phyloP scores from a whole-genome alignment of 331 rosid genomes.

The Acacia pycnantha region DNA sequence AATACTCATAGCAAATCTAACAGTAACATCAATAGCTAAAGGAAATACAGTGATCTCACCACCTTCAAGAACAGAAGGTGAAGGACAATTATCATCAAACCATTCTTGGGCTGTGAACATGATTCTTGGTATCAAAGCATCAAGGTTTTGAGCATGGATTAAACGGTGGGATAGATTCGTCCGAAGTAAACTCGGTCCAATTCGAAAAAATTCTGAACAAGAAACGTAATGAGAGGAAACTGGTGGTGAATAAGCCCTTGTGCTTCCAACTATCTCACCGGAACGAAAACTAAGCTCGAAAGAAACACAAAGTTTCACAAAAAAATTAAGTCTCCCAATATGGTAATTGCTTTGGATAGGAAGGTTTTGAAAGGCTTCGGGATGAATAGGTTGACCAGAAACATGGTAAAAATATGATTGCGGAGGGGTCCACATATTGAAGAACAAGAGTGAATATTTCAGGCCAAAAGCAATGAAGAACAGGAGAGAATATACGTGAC shows the following conservation, averaged over 20 bases:
- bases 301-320: neutral
- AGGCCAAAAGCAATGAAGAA: no score
- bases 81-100: neutral
- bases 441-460: no score
- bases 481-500: no score
- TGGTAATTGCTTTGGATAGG: no score
- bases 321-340: no score
- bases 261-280: neutral
- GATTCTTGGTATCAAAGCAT: neutral
- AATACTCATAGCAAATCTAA: neutral
- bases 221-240: neutral
- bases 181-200: neutral
- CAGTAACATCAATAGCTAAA: neutral
- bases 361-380: no score
- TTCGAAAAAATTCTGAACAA: neutral
- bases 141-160: neutral
- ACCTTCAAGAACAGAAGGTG: no score
- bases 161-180: neutral
- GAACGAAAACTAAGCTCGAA: no score
- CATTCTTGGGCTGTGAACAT: neutral
- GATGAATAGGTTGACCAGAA: no score
- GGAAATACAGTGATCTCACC: neutral
- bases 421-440: no score
- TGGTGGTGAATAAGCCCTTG: neutral
- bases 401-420: no score